These are phyloP conservation scores for Phaffia australis DNA, from an alignment of 768 basidiomycete genomes.

Conservation along the genomic window DNA sequence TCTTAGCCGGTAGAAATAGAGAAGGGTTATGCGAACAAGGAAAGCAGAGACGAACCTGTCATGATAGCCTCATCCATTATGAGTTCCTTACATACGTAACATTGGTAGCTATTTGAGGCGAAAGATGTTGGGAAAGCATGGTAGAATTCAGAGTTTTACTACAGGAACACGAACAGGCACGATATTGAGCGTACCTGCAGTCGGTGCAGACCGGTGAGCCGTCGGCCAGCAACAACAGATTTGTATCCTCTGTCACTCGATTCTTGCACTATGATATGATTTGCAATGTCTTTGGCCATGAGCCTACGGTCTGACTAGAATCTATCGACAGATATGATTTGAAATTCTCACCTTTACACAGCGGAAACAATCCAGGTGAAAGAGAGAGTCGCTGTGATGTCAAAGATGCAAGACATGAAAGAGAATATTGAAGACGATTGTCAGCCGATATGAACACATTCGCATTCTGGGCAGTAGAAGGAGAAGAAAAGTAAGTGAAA, in stretches of 20 bases:
- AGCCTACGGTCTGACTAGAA: not conserved
- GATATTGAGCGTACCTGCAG: slow-evolving; percentile 34
- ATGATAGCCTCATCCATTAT: slow-evolving; percentile 99
- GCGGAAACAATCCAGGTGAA: slow-evolving; percentile 53
- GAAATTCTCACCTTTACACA: slow-evolving; percentile 57
- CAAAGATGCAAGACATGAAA: not conserved
- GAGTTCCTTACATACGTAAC: slow-evolving; percentile 84
- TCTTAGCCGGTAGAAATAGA: not conserved
- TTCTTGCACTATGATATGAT: slow-evolving; percentile 22
- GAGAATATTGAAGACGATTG: not conserved
- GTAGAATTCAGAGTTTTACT: not conserved
- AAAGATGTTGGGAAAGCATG: not conserved
- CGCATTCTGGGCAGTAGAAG: not conserved
- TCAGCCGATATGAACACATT: not conserved
- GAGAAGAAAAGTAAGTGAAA: not conserved
- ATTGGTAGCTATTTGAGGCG: slow-evolving; percentile 54
- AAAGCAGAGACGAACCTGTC: slow-evolving; percentile 48
- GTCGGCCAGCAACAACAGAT: slow-evolving; percentile 89
- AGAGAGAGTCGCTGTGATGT: slow-evolving; percentile 21
- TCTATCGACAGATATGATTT: not conserved
- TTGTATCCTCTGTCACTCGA: slow-evolving; percentile 62
- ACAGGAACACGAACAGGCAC: not conserved
- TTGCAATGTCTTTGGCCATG: not conserved
- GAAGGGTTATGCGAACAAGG: not conserved
- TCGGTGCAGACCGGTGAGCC: slow-evolving; percentile 69